phyloP scores from a whole-genome alignment of 805 yeast species.

The Teunomyces pallodes region DNA sequence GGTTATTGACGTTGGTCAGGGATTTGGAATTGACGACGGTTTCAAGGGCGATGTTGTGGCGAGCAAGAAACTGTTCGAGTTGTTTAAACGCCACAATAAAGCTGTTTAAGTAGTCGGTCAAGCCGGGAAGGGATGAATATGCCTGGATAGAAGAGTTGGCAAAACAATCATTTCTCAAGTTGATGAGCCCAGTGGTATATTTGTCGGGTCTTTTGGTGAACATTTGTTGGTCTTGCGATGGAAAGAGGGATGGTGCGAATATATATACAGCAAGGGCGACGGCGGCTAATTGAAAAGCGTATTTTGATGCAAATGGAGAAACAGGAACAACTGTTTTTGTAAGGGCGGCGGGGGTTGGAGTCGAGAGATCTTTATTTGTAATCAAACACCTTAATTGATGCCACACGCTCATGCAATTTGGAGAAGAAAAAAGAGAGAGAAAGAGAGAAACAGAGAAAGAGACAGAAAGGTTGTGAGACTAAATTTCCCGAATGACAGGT shows the following conservation, averaged over 20 bases:
- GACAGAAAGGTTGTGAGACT: too few species aligned
- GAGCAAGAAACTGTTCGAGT: slow-evolving; percentile 16
- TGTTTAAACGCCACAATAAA: slow-evolving; percentile 29
- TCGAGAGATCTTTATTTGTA: not conserved
- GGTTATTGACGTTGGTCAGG: not conserved
- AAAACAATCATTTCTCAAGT: slow-evolving; percentile 85
- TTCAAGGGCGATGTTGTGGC: slow-evolving; percentile 17
- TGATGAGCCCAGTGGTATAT: slow-evolving; percentile 78
- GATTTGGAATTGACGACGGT: slow-evolving; percentile 7
- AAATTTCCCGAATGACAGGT: too few species aligned
- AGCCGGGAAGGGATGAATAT: slow-evolving; percentile 56
- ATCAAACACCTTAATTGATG: slow-evolving; percentile 1
- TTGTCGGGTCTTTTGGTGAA: slow-evolving; percentile 62
- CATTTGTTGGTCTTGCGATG: slow-evolving; percentile 19
- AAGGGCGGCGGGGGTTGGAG: not conserved
- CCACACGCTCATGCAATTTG: slow-evolving; percentile 1
- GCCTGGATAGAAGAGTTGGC: slow-evolving; percentile 90
- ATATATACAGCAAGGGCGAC: slow-evolving; percentile 9
- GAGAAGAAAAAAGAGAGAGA: too few species aligned
- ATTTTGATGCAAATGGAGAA: not conserved
- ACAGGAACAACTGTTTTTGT: not conserved
- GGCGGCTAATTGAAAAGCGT: slow-evolving; percentile 1
- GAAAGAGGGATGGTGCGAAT: slow-evolving; percentile 11
- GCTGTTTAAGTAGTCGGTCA: slow-evolving; percentile 55
- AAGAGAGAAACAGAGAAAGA: too few species aligned